Evolutionary conservation across 2,329 filamentous ascomycete genomes (phyloP).

Genomic region (Nannizzia gypsea): DNA sequence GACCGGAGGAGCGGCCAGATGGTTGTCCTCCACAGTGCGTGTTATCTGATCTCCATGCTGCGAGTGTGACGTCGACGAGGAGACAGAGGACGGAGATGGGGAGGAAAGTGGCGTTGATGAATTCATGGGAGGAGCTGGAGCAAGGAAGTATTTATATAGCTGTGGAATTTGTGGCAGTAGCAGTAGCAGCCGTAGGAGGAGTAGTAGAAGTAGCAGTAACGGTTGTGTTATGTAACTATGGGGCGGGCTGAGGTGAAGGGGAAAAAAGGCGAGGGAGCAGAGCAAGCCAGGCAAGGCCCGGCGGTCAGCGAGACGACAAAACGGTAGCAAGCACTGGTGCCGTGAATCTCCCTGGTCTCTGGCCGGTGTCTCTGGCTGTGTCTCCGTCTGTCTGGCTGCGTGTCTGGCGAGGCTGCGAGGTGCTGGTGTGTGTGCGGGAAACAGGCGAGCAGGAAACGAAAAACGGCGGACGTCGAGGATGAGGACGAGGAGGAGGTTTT

Average conservation of each 20-base stretch:
- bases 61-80: constrained; percentile 24
- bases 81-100: constrained; percentile 21
- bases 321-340: not conserved
- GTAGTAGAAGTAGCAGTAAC: not conserved
- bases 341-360: not conserved
- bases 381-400: not conserved
- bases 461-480: not conserved
- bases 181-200: not conserved
- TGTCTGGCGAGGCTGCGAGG: not conserved
- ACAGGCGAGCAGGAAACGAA: not conserved
- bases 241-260: constrained; percentile 3
- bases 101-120: constrained; percentile 31
- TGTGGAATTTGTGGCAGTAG: constrained; percentile 6
- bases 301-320: constrained; percentile 1
- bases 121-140: constrained; percentile 24
- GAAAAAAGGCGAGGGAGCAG: constrained; percentile 10
- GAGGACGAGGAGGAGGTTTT: not conserved
- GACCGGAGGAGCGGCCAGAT: constrained; percentile 20
- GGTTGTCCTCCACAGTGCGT: constrained; percentile 34
- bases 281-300: not conserved
- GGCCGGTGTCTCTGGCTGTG: not conserved
- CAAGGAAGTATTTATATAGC: too few relatives aligned
- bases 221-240: too few relatives aligned
- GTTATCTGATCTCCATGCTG: constrained; percentile 26
- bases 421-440: not conserved